Evolutionary conservation across 768 basidiomycete genomes (phyloP), one percentile per base, ranked within the genome.

Genomic region (Tubosaeta sp.): DNA sequence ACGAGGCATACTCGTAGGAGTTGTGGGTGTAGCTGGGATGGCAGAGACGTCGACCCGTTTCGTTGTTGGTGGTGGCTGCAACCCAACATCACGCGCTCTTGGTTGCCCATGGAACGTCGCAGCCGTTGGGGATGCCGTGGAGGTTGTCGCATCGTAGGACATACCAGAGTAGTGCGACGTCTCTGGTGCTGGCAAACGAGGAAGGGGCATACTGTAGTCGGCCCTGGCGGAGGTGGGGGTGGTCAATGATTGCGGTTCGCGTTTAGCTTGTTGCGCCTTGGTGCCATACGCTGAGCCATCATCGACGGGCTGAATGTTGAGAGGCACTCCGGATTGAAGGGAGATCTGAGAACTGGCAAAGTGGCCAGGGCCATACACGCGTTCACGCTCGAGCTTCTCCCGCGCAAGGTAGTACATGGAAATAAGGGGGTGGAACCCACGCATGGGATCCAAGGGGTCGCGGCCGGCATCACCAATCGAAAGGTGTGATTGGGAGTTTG

Each of bases 361-460:
- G 56, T 90, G 85, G 4, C 94, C 94, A 0, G 86, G 85, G 0
- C 95, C 97, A 69, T 95, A 98, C 7, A 99, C 89, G 47, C 82
- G 79, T 60, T 99, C 97, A 50, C 97, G 77, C 65, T 98, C 94
- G 64, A 94, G 76, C 77, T 97, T 98, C 75, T 99, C 97, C 48
- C 91, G 78, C 5, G 95, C 90, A 17, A 99, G 83, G 74, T 85
- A 97, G 69, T 99, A 99, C 73, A 99, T 97, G 29, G 94, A 92
- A 43, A 98, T 80, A 26, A 99, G 78, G 0, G 93, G 95, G 66
- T 97, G 93, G 74, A 92, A 99, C 1, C 94, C 97, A 49, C 82
- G 75, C 13, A 92, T 95, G 5, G 95, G 95, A 64, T 99, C 95
- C 56, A 74, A 57, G 11, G 77, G 78, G 54, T 85, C 73, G 53